phyloP scores from a whole-genome alignment of 495 filamentous ascomycete species.

The Penicillium samsonianum region DNA sequence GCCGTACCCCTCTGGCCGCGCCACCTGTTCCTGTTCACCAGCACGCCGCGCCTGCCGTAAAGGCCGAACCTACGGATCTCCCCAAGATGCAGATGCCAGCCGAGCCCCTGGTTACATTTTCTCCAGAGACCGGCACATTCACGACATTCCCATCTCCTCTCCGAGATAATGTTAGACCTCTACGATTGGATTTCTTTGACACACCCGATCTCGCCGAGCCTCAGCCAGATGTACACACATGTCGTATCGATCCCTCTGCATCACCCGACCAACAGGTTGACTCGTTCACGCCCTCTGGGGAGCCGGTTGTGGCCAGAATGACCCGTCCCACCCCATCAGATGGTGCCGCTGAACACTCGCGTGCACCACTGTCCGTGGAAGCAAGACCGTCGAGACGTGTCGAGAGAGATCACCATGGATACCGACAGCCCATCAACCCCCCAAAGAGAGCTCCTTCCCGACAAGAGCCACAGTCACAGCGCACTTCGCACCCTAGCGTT shows the following conservation, averaged over 20 bases:
- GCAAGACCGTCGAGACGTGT: slow-evolving; percentile 15
- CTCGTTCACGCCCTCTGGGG: slow-evolving; percentile 23
- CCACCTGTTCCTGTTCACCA: slow-evolving; percentile 23
- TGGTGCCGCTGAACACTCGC: background rate
- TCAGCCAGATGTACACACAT: slow-evolving; percentile 1
- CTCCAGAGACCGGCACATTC: slow-evolving; percentile 53
- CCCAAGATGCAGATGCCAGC: slow-evolving; percentile 32
- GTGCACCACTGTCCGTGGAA: slow-evolving; percentile 13
- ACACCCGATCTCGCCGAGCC: slow-evolving; percentile 11
- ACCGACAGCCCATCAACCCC: slow-evolving; percentile 23
- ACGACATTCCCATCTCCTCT: slow-evolving; percentile 46
- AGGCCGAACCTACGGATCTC: slow-evolving; percentile 30
- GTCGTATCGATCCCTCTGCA: slow-evolving; percentile 12
- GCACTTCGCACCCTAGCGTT: slow-evolving; percentile 27
- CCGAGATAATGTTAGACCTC: slow-evolving; percentile 29
- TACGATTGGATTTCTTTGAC: slow-evolving; percentile 18
- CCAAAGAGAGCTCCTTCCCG: slow-evolving; percentile 40
- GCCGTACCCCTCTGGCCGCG: slow-evolving; percentile 22
- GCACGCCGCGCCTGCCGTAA: slow-evolving; percentile 15
- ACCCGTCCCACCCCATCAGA: slow-evolving; percentile 8
- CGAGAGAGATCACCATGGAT: slow-evolving; percentile 8
- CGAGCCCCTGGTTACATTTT: slow-evolving; percentile 48
- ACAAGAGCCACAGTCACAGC: slow-evolving; percentile 25
- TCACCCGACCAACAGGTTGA: slow-evolving; percentile 18
- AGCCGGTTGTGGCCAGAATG: slow-evolving; percentile 13